phyloP scores from a whole-genome alignment of 176 grass and related monocot species.

The Oryza meyeriana region DNA sequence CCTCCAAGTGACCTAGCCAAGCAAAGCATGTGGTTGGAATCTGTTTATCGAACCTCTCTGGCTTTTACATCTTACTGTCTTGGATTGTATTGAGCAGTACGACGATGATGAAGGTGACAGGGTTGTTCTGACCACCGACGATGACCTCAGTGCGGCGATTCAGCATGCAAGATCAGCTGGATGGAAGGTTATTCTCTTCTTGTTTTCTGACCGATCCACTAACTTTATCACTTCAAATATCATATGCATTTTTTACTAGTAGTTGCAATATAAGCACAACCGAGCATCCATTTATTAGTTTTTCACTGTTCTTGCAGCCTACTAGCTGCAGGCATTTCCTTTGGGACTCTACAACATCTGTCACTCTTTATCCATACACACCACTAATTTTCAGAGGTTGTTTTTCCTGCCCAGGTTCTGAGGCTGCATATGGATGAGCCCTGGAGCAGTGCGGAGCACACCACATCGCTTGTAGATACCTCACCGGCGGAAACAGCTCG shows the following conservation, averaged over 20 bases:
- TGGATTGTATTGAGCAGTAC: constrained; percentile 27
- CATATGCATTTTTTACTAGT: background rate
- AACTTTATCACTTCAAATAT: background rate
- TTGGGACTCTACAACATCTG: background rate
- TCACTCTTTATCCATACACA: background rate
- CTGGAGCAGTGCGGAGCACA: background rate
- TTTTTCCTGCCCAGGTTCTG: constrained; percentile 46
- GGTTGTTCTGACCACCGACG: constrained; percentile 54
- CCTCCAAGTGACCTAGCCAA: background rate
- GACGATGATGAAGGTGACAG: constrained; percentile 84
- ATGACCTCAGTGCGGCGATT: constrained; percentile 54
- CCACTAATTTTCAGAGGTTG: background rate
- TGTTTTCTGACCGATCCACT: background rate
- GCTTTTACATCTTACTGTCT: background rate
- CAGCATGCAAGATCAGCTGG: constrained; percentile 64
- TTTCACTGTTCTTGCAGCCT: background rate
- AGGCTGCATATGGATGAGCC: constrained; percentile 52
- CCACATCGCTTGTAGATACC: background rate
- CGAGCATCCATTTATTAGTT: background rate
- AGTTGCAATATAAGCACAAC: background rate
- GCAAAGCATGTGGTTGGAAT: background rate
- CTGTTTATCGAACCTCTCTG: background rate
- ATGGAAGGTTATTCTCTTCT: constrained; percentile 52
- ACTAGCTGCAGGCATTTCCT: background rate
- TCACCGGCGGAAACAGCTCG: background rate